Percentiles rank a stretch among this genome's conserved stretches.
Conservation (phyloP, 1,139 yeast species). For the Pichia sp. region DNA sequence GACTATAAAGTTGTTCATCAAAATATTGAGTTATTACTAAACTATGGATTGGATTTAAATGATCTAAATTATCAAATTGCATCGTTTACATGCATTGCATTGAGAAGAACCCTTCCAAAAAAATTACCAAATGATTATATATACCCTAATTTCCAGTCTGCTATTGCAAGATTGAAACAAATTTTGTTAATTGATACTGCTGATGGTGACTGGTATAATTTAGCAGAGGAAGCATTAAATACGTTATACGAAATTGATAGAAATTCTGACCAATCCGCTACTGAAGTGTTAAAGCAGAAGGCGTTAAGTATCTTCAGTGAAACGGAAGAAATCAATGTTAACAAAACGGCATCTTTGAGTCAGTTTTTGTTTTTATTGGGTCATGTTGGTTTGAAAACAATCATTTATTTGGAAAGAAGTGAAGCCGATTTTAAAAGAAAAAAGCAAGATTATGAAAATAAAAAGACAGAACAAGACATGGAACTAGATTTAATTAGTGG, state of each 20-base stretch:
- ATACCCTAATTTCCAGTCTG: slow-evolving; percentile 35
- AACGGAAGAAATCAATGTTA: slow-evolving; percentile 3
- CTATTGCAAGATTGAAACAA: slow-evolving; percentile 46
- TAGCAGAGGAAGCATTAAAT: slow-evolving; percentile 86
- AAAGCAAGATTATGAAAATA: slow-evolving; percentile 59
- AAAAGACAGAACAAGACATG: slow-evolving; percentile 46
- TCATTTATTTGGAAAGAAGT: slow-evolving; percentile 76
- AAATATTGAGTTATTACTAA: slow-evolving; percentile 64
- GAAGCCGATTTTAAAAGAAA: slow-evolving; percentile 82
- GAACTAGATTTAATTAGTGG: slow-evolving; percentile 94
- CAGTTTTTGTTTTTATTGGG: slow-evolving; percentile 87
- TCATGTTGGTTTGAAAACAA: slow-evolving; percentile 78
- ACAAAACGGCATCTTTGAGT: slow-evolving; percentile 45
- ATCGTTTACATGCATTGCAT: slow-evolving; percentile 75
- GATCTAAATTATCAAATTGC: slow-evolving; percentile 61
- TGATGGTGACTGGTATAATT: slow-evolving; percentile 80
- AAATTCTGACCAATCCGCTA: slow-evolving; percentile 63
- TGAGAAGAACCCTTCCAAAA: slow-evolving; percentile 61
- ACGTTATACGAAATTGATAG: slow-evolving; percentile 69
- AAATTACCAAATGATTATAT: slow-evolving; percentile 24
- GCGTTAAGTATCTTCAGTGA: slow-evolving; percentile 43
- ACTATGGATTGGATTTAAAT: slow-evolving; percentile 61
- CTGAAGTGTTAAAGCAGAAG: slow-evolving; percentile 54
- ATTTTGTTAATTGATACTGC: slow-evolving; percentile 46
- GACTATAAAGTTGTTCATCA: slow-evolving; percentile 61